Evolutionary conservation across 2,329 filamentous ascomycete genomes (phyloP), one percentile per base, ranked within the genome.

Genomic region (Rasamsonia emersonii): DNA sequence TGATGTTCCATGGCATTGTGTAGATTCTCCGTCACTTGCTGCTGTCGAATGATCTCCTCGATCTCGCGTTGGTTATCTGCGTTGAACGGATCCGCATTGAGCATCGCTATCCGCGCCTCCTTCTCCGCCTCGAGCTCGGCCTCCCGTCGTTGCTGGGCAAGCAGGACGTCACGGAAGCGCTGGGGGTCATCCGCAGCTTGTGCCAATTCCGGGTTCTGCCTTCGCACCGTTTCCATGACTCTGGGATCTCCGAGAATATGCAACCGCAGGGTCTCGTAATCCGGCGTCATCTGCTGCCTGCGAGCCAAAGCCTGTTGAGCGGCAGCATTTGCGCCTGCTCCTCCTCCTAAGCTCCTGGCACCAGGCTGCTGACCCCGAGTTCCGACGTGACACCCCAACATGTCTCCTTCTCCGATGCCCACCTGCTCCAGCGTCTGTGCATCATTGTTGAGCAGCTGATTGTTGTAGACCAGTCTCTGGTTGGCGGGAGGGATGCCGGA

Each of bases 1-100:
- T 93, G 94, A 61, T 96, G 81, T 62, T 96, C 89, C 73, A 95
- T 89, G 24, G 91, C 91, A 61, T 88, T 91, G 53, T 96, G 86
- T 38, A 96, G 61, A 52, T 98, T 98, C 63, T 95, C 86, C 59
- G 89, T 86, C 27, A 98, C 89, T 10, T 81, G 73, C 62, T 96
- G 84, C 61, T 95, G 84, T 34, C 91, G 79, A 53, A 98, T 98
- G 61, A 96, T 93, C 63, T 98, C 91, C 54, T 91, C 89, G 41
- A 98, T 98, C 63, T 81, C 85, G 28, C 73, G 73, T 62, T 98
- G 91, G 6, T 88, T 85, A 43, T 95, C 88, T 16, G 86, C 66
- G 53, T 98, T 89, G 62, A 96, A 95, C 1, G 89, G 88, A 50
- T 98, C 91, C 7, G 86, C 82, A 55, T 96, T 95, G 39, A 96